phyloP scores from a whole-genome alignment of 371 early-diverging fungal genomes.

The Lichtheimia ornata region DNA sequence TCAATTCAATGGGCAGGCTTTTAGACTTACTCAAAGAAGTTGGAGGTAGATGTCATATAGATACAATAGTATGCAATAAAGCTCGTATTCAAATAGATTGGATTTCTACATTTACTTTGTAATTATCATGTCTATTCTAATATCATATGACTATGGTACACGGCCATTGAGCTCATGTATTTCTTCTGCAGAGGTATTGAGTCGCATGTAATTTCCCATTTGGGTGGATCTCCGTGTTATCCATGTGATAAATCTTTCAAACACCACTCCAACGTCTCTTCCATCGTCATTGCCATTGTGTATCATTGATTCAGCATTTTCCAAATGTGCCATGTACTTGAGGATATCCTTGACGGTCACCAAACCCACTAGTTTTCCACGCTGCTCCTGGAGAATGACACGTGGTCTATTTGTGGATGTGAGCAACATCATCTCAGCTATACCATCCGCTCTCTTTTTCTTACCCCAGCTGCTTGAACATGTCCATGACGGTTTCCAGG shows the following conservation, averaged over 20 bases:
- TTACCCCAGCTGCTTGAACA: slow-evolving; percentile 90
- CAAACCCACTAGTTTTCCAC: slow-evolving; percentile 70
- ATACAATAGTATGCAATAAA: too few relatives aligned
- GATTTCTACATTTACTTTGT: too few relatives aligned
- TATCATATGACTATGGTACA: not conserved
- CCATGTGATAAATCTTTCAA: slow-evolving; percentile 1
- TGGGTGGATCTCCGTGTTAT: not conserved
- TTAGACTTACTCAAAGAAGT: not conserved
- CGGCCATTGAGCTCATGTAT: slow-evolving; percentile 17
- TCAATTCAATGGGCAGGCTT: slow-evolving; percentile 50
- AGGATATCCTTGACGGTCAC: slow-evolving; percentile 82
- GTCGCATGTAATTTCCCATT: slow-evolving; percentile 11
- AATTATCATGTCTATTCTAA: too few relatives aligned
- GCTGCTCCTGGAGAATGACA: slow-evolving; percentile 69
- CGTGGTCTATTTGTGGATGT: slow-evolving; percentile 57
- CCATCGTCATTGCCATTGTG: not conserved
- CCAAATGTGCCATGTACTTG: slow-evolving; percentile 62
- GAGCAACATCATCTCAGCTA: slow-evolving; percentile 3
- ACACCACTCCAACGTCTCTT: not conserved
- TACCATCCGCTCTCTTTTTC: not conserved
- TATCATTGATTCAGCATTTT: slow-evolving; percentile 22
- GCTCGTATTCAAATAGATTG: too few relatives aligned
- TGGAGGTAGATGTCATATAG: not conserved
- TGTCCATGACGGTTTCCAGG: slow-evolving; percentile 85
- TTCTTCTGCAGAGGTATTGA: slow-evolving; percentile 13